Evolutionary conservation across 2,329 filamentous ascomycete genomes (phyloP), one percentile per base, ranked within the genome.

Genomic region (Ophiocordyceps camponoti-rufipedis): DNA sequence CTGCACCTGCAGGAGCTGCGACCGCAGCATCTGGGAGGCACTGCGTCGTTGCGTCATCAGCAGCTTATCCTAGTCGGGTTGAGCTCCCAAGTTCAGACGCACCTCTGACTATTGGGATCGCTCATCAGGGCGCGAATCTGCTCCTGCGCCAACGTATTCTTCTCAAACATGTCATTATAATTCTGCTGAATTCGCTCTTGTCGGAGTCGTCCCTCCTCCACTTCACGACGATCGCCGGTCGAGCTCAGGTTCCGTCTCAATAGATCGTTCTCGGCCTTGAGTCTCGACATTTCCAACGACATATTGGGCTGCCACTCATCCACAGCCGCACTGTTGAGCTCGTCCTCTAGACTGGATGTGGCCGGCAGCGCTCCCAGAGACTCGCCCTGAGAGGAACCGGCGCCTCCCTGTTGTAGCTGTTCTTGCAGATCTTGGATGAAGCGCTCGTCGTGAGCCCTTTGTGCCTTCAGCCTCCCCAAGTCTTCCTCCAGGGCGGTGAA

Each of bases 191-290:
- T 57, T 39, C 65, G 60, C 47, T 73, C 69, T 35, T 65, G 62
- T 49, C 69, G 68, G 44, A 66, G 63, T 46, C 67, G 70, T 46
- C 70, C 61, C 47, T 72, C 67, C 43, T 80, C 75, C 29, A 78
- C 62, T 49, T 80, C 73, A 45, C 65, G 64, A 29, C 73, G 67
- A 51, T 77, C 73, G 2, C 71, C 70, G 8, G 68, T 68, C 8
- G 69, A 70, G 10, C 68, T 68, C 44, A 74, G 63, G 44, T 68
- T 74, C 49, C 67, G 72, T 48, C 71, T 70, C 12, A 80, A 61
- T 8, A 80, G 57, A 33, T 71, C 68, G 52, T 78, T 79, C 57
- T 81, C 78, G 6, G 76, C 72, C 54, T 72, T 75, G 43, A 81
- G 62, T 32, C 76, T 69, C 29, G 73, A 73, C 19, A 77, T 56